phyloP scores from a whole-genome alignment of 441 rosid genomes.

The Aquilaria agallochum region DNA sequence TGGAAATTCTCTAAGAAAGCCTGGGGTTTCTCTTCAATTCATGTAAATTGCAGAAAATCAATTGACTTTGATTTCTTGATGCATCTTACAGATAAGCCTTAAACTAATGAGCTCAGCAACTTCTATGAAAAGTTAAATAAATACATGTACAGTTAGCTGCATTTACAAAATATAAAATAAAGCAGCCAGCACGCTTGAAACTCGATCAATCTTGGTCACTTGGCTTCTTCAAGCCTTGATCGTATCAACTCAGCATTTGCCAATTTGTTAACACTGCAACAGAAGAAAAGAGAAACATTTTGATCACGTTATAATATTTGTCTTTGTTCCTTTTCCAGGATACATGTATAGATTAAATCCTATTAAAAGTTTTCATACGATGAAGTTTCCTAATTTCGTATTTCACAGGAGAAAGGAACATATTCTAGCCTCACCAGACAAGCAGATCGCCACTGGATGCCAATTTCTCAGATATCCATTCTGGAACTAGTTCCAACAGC shows the following conservation, averaged over 20 bases:
- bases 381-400: not conserved
- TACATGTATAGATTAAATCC: not conserved
- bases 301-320: not conserved
- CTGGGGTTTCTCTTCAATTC: too few species aligned
- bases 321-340: not conserved
- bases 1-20: too few species aligned
- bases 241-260: slow-evolving; percentile 33
- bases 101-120: too few species aligned
- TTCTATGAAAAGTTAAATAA: too few species aligned
- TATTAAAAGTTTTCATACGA: not conserved
- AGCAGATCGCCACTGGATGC: slow-evolving; percentile 69
- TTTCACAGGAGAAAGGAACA: not conserved
- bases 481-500: slow-evolving; percentile 75
- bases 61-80: too few species aligned
- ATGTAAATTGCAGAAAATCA: too few species aligned
- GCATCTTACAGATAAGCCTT: too few species aligned
- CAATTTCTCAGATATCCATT: slow-evolving; percentile 75
- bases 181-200: too few species aligned
- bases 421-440: slow-evolving; percentile 45
- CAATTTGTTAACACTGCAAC: slow-evolving; percentile 44
- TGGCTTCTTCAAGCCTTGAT: slow-evolving; percentile 36
- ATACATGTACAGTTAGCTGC: too few species aligned
- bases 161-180: too few species aligned
- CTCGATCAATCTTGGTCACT: slow-evolving; percentile 16
- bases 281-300: slow-evolving; percentile 5